phyloP scores from a whole-genome alignment of 208 protist species.

The Trichomonas vaginalis region DNA sequence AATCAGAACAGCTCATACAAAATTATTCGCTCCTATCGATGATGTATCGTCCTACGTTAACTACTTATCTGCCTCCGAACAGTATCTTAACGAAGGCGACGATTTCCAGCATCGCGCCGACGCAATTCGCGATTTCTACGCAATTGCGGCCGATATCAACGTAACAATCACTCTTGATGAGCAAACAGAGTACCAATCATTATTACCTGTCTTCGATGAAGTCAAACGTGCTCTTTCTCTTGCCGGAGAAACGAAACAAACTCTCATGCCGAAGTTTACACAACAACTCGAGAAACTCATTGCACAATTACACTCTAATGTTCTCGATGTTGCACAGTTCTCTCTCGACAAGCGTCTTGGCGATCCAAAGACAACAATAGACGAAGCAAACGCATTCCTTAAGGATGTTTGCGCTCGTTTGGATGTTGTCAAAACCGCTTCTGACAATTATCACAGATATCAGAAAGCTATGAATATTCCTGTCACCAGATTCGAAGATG shows the following conservation, averaged over 20 bases:
- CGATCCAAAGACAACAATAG: not conserved
- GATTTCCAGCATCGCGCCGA: not conserved
- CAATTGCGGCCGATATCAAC: not conserved
- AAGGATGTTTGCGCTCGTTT: not conserved
- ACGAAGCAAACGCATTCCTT: not conserved
- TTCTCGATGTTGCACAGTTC: not conserved
- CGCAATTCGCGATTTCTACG: not conserved
- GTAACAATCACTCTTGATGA: not conserved
- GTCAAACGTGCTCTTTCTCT: not conserved
- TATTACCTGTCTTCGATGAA: not conserved
- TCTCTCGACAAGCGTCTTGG: not conserved
- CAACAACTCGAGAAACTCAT: not conserved
- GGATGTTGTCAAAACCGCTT: not conserved
- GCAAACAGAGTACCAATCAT: not conserved
- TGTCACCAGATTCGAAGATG: conserved; percentile 11
- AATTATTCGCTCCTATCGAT: not conserved
- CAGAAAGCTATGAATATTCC: not conserved
- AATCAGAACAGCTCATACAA: not conserved
- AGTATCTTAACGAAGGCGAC: not conserved
- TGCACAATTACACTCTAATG: not conserved
- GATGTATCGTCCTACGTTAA: not conserved
- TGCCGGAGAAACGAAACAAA: not conserved
- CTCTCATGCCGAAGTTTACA: not conserved
- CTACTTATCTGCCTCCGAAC: not conserved
- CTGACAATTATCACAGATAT: not conserved